Conservation (phyloP, 2,329 filamentous ascomycete species). For the Exophiala dermatitidis region DNA sequence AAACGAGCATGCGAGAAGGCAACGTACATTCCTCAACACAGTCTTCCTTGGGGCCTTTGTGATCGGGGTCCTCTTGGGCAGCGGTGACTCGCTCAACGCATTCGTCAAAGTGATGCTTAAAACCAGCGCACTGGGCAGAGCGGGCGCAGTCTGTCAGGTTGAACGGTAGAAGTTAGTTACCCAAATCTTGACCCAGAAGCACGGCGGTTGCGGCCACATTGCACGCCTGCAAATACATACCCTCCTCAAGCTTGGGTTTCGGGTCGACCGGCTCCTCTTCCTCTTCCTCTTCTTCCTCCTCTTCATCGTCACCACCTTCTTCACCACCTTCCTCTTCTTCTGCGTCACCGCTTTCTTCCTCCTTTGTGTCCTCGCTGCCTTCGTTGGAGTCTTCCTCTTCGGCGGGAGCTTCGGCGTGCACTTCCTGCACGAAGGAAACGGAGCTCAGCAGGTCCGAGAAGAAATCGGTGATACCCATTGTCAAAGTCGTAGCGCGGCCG, state of each 20-base stretch:
- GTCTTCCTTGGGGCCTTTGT: slow-evolving; percentile 75
- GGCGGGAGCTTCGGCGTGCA: slow-evolving; percentile 53
- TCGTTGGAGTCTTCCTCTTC: slow-evolving; percentile 41
- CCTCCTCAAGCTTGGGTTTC: slow-evolving; percentile 84
- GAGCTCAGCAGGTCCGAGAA: slow-evolving; percentile 59
- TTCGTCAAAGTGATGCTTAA: slow-evolving; percentile 98
- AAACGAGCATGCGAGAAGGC: no score
- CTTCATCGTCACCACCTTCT: slow-evolving; percentile 53
- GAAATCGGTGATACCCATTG: slow-evolving; percentile 59
- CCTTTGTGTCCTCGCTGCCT: slow-evolving; percentile 31
- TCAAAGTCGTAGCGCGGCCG: slow-evolving; percentile 19
- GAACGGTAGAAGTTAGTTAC: background rate
- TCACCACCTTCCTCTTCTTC: slow-evolving; percentile 48
- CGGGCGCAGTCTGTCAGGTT: slow-evolving; percentile 69
- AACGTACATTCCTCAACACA: slow-evolving; percentile 98
- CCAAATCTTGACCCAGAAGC: background rate
- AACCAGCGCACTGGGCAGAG: slow-evolving; percentile 72
- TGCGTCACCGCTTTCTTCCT: slow-evolving; percentile 39
- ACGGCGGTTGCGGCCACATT: background rate
- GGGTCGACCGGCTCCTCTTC: slow-evolving; percentile 76
- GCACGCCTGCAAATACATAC: slow-evolving; percentile 51
- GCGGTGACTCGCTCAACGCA: slow-evolving; percentile 87
- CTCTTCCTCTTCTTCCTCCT: slow-evolving; percentile 65
- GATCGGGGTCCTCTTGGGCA: slow-evolving; percentile 59
- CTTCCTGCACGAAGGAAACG: slow-evolving; percentile 50